Conservation (phyloP, 2,329 filamentous ascomycete genomes). For the Huntiella decipiens region DNA sequence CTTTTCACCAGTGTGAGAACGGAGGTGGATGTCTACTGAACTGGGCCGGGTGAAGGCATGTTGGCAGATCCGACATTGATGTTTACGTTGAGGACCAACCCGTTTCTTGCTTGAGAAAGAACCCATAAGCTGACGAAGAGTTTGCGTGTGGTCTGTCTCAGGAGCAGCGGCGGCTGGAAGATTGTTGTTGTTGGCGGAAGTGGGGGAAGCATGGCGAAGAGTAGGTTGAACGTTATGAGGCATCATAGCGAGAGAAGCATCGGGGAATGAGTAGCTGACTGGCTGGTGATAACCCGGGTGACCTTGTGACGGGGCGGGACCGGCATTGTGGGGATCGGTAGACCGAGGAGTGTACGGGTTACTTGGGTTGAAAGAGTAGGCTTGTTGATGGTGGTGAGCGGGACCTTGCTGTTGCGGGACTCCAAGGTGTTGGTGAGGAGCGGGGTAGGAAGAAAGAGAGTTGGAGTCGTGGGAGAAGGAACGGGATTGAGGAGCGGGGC, state of each 20-base stretch:
- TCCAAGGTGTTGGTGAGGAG: conserved; percentile 1
- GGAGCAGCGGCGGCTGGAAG: not conserved
- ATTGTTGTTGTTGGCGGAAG: not conserved
- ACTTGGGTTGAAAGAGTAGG: too few relatives aligned
- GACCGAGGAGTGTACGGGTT: too few relatives aligned
- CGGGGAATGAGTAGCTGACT: too few relatives aligned
- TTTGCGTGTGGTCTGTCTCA: too few relatives aligned
- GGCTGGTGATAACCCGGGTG: too few relatives aligned
- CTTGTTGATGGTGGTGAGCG: too few relatives aligned
- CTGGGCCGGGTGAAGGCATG: conserved; percentile 92
- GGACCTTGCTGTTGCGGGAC: not conserved
- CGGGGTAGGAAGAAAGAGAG: conserved; percentile 1
- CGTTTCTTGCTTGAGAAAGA: conserved; percentile 95
- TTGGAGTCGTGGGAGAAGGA: conserved; percentile 9
- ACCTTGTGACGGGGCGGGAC: too few relatives aligned
- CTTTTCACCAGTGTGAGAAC: conserved; percentile 95
- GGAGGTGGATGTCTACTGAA: conserved; percentile 93
- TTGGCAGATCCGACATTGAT: conserved; percentile 98
- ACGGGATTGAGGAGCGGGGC: not conserved
- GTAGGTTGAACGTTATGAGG: too few relatives aligned
- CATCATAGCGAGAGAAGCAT: too few relatives aligned
- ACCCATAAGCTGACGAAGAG: conserved; percentile 55
- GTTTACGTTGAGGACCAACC: conserved; percentile 94
- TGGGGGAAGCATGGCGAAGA: not conserved
- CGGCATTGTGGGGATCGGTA: too few relatives aligned